These are phyloP conservation scores for Xylaria sp. DNA, from an alignment of 2,329 filamentous ascomycete genomes.

Conservation along the genomic window DNA sequence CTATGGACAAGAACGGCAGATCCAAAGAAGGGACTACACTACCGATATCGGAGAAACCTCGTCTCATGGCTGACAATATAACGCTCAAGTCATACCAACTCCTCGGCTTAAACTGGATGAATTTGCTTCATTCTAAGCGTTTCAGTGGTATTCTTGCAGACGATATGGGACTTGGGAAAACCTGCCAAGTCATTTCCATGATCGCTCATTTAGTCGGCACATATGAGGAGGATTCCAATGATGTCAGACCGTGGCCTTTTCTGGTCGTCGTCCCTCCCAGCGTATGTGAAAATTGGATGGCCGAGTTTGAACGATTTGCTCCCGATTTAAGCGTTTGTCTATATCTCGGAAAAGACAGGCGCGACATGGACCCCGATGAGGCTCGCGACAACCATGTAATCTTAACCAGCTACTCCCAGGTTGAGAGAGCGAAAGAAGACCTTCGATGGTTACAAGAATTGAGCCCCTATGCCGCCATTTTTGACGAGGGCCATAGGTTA, in stretches of 20 bases:
- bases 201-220: constrained; percentile 83
- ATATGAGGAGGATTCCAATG: constrained; percentile 52
- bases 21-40: constrained; percentile 52
- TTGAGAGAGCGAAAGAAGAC: constrained; percentile 61
- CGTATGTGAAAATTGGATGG: constrained; percentile 94
- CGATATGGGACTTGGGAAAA: constrained; percentile 98
- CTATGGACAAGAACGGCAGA: constrained; percentile 51
- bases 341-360: constrained; percentile 69
- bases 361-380: constrained; percentile 71
- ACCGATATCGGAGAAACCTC: constrained; percentile 72
- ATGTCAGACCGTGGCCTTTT: constrained; percentile 70
- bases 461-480: constrained; percentile 71
- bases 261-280: constrained; percentile 92
- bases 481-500: constrained; percentile 93
- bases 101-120: constrained; percentile 94
- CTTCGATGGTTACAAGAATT: constrained; percentile 62
- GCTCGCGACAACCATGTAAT: constrained; percentile 72
- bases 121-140: constrained; percentile 80
- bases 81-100: constrained; percentile 93
- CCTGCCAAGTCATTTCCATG: constrained; percentile 94
- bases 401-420: constrained; percentile 70
- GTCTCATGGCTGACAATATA: constrained; percentile 79
- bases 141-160: constrained; percentile 94
- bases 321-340: constrained; percentile 80
- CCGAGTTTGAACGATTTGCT: constrained; percentile 89